Evolutionary conservation across 176 grass and related monocot species (phyloP).

Genomic region (Musa schizocarpa): DNA sequence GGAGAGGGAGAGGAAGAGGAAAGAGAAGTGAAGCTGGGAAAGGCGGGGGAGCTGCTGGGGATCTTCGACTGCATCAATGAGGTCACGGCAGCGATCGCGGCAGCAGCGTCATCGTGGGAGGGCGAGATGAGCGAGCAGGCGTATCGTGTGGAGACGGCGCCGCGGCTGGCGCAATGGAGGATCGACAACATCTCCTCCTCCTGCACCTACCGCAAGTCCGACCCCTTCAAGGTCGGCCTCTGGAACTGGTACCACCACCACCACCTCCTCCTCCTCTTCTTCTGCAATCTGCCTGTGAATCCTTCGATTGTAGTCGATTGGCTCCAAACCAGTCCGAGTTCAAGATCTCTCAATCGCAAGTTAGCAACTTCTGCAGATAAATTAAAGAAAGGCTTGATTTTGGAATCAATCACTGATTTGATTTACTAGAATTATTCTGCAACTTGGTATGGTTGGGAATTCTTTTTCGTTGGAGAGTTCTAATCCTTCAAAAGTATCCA

Average conservation of each 20-base stretch:
- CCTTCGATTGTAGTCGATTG: too few relatives aligned
- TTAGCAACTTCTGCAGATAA: background rate
- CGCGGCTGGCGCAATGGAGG: constrained; percentile 84
- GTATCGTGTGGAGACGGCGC: constrained; percentile 66
- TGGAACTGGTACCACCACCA: constrained; percentile 64
- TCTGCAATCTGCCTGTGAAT: background rate
- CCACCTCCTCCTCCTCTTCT: background rate
- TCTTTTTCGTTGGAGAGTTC: background rate
- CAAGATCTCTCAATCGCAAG: too few relatives aligned
- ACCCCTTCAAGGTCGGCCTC: constrained; percentile 82
- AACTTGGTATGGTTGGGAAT: background rate
- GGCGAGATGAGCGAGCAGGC: constrained; percentile 47
- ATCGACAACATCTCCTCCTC: constrained; percentile 62
- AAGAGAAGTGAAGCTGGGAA: constrained; percentile 50
- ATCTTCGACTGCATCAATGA: constrained; percentile 97
- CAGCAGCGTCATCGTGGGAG: constrained; percentile 26
- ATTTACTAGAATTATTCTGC: background rate
- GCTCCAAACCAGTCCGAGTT: too few relatives aligned
- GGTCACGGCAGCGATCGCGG: constrained; percentile 64
- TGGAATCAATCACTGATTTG: background rate
- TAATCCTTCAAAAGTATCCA: constrained; percentile 8
- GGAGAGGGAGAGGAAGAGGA: constrained; percentile 44
- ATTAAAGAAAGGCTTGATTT: background rate
- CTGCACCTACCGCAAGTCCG: constrained; percentile 79
- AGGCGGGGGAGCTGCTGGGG: constrained; percentile 57